phyloP scores from a whole-genome alignment of 2,329 filamentous ascomycete species.

The Aureobasidium sp. region DNA sequence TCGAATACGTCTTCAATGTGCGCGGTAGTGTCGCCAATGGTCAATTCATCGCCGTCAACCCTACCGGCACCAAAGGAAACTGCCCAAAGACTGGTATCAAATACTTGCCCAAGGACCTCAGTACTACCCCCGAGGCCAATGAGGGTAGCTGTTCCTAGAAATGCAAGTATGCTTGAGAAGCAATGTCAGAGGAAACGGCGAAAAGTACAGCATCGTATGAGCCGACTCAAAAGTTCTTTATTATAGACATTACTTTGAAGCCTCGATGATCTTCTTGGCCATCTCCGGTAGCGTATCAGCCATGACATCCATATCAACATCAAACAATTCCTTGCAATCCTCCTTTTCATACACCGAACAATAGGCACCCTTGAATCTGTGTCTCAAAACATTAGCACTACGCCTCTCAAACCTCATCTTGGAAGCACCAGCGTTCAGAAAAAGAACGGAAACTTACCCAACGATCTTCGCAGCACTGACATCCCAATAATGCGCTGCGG shows the following conservation, averaged over 20 bases:
- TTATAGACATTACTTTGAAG: too few species aligned
- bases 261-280: constrained; percentile 33
- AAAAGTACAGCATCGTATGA: background rate
- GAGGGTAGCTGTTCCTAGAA: constrained; percentile 9
- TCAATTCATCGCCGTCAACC: constrained; percentile 47
- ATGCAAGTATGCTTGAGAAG: background rate
- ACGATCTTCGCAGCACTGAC: constrained; percentile 41
- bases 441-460: background rate
- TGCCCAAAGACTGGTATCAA: constrained; percentile 51
- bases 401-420: background rate
- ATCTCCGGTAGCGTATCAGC: constrained; percentile 40
- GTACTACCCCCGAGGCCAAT: constrained; percentile 4
- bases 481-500: constrained; percentile 54
- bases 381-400: background rate
- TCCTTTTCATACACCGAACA: constrained; percentile 47
- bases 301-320: constrained; percentile 42
- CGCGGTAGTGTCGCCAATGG: constrained; percentile 49
- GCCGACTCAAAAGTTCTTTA: too few species aligned
- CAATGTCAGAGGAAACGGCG: background rate
- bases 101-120: constrained; percentile 48
- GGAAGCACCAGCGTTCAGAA: background rate
- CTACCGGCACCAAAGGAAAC: constrained; percentile 49
- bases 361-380: constrained; percentile 44
- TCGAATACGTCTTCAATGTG: constrained; percentile 54
- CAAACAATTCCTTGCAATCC: constrained; percentile 43